Evolutionary conservation across 305 asterid species (phyloP), one percentile per base, ranked within the genome.

Genomic region (Fraxinus velutina): DNA sequence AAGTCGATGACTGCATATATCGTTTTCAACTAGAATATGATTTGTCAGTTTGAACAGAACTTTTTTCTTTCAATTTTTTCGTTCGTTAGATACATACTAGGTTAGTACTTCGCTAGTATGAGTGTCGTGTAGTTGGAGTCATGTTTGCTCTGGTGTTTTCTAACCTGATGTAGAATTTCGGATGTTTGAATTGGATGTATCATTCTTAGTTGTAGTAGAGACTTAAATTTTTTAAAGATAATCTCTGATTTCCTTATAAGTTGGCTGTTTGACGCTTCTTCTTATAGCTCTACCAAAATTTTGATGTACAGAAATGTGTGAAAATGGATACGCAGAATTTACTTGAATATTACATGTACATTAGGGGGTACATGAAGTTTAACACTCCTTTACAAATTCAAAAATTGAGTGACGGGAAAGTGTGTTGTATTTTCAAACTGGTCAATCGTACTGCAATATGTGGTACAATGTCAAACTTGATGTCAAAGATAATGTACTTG

Each of bases 51-150:
- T 6, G 74, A 29, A 50, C 78, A 2, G 19, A 64, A 44, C 55
- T 0, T 44, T 12, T 3, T 44, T 12, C 1, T 44, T 36, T 36
- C 1, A 6, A 1, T 32, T 32, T 64, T 24, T 44, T 32, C 47
- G 78, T 66, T 52, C 13, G 33, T 80, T 84, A 85, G 85, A 82
- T 76, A 30, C 52, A 55, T 55, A 55, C 66, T 62, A 79, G 84
- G 75, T 76, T 82, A 88, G 88, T 77, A 85, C 47, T 33, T 52
- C 62, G n/a, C 62, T 77, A 0, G 52, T 82, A 80, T 83, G 78
- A 44, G 47, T 79, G 37, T 36, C 21, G 50, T 70, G 68, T 33
- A 42, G 73, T 24, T 76, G 22, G 33, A 33, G 68, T 74, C 73
- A 72, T 75, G 82, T 76, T 87, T 6, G 9, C 9, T 77, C 75